Conservation (phyloP, 2,329 filamentous ascomycete genomes). For the Salinomyces thailandicus region DNA sequence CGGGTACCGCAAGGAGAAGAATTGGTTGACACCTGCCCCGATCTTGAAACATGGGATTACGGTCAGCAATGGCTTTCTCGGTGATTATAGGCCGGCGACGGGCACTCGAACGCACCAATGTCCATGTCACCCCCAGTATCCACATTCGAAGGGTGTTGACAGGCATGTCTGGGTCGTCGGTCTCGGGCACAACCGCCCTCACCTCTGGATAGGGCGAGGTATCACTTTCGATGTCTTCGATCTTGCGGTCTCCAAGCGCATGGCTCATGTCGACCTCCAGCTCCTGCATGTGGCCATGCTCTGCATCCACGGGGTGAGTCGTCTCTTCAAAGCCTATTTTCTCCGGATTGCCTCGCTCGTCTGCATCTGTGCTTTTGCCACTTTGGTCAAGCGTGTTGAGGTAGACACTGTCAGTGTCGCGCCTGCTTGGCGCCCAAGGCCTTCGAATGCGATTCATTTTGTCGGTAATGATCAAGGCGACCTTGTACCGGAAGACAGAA, state of each 20-base stretch:
- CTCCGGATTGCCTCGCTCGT: constrained; percentile 8
- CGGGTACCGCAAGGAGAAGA: constrained; percentile 83
- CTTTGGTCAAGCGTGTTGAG: constrained; percentile 14
- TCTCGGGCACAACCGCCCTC: constrained; percentile 32
- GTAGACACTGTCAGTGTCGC: constrained; percentile 19
- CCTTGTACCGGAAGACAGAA: no score
- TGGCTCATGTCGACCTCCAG: constrained; percentile 28
- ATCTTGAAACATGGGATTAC: background rate
- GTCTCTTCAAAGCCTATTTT: constrained; percentile 9
- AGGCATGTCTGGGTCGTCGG: constrained; percentile 51
- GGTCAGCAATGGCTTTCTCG: background rate
- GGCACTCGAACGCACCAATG: constrained; percentile 24
- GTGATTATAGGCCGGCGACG: no score
- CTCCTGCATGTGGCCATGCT: constrained; percentile 20
- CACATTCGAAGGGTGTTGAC: constrained; percentile 50
- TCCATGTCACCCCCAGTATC: constrained; percentile 37
- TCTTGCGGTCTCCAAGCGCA: constrained; percentile 38
- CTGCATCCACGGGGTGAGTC: constrained; percentile 11
- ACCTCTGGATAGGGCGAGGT: constrained; percentile 53
- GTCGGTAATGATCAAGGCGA: no score
- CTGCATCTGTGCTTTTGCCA: constrained; percentile 9
- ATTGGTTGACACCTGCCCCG: constrained; percentile 51
- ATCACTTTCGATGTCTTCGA: constrained; percentile 17
- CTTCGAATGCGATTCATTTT: constrained; percentile 19
- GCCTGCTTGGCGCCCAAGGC: constrained; percentile 16